phyloP scores from a whole-genome alignment of 192 early-diverging fungal species.

The Coemansia asiatica region DNA sequence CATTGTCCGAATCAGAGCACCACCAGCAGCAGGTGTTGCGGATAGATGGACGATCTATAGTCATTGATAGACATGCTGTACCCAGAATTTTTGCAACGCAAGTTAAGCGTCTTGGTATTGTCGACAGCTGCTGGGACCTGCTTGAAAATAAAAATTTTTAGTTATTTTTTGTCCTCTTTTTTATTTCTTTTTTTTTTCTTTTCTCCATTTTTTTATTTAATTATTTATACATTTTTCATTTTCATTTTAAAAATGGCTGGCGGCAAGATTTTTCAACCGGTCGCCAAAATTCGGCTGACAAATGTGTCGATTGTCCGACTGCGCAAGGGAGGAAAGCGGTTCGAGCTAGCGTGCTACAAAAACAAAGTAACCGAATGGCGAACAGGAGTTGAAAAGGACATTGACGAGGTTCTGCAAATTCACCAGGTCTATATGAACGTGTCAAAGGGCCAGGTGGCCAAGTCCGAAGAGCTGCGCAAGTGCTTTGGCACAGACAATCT shows the following conservation, averaged over 20 bases:
- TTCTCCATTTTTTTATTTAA: slow-evolving; percentile 2
- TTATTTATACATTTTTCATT: neutral
- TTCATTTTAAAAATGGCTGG: slow-evolving; percentile 16
- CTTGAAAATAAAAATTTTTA: slow-evolving; percentile 12
- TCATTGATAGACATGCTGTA: slow-evolving; percentile 9
- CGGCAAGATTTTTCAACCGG: slow-evolving; percentile 54
- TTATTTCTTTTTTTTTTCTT: slow-evolving; percentile 5
- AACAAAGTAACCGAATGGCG: slow-evolving; percentile 98
- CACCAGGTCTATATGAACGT: slow-evolving; percentile 94
- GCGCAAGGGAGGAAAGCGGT: slow-evolving; percentile 95
- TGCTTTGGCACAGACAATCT: slow-evolving; percentile 86
- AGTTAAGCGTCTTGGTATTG: slow-evolving; percentile 13
- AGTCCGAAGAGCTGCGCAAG: slow-evolving; percentile 80
- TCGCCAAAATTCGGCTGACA: slow-evolving; percentile 69
- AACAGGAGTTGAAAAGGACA: slow-evolving; percentile 88
- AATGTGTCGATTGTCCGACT: slow-evolving; percentile 96
- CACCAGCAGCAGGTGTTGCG: slow-evolving; percentile 31
- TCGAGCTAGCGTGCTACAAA: slow-evolving; percentile 98
- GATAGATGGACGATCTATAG: slow-evolving; percentile 17
- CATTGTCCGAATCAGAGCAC: neutral
- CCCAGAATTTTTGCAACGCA: slow-evolving; percentile 16
- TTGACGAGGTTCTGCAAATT: slow-evolving; percentile 96
- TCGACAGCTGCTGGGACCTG: slow-evolving; percentile 25
- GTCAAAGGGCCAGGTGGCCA: slow-evolving; percentile 94
- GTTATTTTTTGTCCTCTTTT: slow-evolving; percentile 4